Evolutionary conservation across 2,329 filamentous ascomycete species (phyloP).

Genomic region (Epichloe hybrida): DNA sequence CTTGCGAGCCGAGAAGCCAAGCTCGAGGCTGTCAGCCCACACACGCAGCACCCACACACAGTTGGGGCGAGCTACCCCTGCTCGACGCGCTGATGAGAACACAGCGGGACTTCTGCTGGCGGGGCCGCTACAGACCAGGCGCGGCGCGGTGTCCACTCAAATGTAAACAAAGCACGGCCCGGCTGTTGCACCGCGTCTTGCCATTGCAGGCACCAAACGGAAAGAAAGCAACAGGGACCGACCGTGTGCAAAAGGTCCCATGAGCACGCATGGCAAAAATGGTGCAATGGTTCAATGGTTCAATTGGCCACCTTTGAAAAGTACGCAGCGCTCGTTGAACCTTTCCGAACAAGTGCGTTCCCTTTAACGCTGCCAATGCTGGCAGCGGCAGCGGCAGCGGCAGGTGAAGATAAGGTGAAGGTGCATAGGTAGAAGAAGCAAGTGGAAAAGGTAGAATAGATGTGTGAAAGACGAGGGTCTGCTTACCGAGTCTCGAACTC

Average conservation of each 20-base stretch:
- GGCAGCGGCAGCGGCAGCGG: no score
- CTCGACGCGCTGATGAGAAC: background rate
- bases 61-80: background rate
- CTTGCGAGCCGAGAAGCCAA: background rate
- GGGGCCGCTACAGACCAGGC: constrained; percentile 1
- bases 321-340: no score
- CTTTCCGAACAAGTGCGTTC: no score
- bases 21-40: no score
- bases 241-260: background rate
- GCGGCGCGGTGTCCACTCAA: constrained; percentile 6
- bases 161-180: constrained; percentile 11
- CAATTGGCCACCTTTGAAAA: background rate
- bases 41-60: no score
- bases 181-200: background rate
- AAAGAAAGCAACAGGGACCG: background rate
- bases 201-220: no score
- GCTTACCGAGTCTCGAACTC: constrained; percentile 72
- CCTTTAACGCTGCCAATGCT: no score
- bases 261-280: background rate
- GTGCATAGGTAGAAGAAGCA: background rate
- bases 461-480: constrained; percentile 4
- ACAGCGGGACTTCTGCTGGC: background rate
- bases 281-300: background rate
- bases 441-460: constrained; percentile 1
- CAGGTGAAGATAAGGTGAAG: background rate